Percentiles rank a stretch among this genome's conserved stretches.
These are phyloP conservation scores for Westerdykella aurantiaca DNA, from an alignment of 2,329 filamentous ascomycete genomes.

Conservation along the genomic window DNA sequence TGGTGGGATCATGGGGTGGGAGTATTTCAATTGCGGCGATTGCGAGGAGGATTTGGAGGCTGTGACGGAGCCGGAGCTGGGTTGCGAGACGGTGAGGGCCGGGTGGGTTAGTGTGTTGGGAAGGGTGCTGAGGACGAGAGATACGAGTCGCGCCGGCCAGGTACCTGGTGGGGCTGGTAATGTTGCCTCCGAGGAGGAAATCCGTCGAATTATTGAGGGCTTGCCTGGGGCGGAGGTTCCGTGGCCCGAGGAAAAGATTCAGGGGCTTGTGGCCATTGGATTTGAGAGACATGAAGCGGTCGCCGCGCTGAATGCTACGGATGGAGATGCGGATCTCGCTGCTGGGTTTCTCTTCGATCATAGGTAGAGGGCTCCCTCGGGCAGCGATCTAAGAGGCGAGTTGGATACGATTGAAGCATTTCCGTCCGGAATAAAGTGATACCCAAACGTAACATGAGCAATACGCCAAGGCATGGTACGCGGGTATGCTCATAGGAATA, in stretches of 20 bases:
- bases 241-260: constrained; percentile 40
- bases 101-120: constrained; percentile 68
- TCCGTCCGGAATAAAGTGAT: no score
- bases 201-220: constrained; percentile 27
- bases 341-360: constrained; percentile 45
- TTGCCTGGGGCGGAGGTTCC: constrained; percentile 26
- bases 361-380: background rate
- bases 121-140: constrained; percentile 29
- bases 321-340: constrained; percentile 46
- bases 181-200: constrained; percentile 25
- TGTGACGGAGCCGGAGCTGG: constrained; percentile 15
- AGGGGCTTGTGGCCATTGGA: constrained; percentile 42
- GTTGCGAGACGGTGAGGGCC: constrained; percentile 24
- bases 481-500: no score
- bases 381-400: no score
- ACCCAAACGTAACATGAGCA: no score
- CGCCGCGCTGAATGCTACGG: constrained; percentile 44
- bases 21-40: constrained; percentile 72
- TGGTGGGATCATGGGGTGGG: constrained; percentile 91
- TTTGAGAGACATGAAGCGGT: constrained; percentile 44
- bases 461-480: no score
- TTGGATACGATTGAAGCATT: no score
- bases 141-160: constrained; percentile 1
- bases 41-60: constrained; percentile 25
- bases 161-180: constrained; percentile 7